Conservation (phyloP, 2,329 filamentous ascomycete genomes). For the Botrytis byssoidea region DNA sequence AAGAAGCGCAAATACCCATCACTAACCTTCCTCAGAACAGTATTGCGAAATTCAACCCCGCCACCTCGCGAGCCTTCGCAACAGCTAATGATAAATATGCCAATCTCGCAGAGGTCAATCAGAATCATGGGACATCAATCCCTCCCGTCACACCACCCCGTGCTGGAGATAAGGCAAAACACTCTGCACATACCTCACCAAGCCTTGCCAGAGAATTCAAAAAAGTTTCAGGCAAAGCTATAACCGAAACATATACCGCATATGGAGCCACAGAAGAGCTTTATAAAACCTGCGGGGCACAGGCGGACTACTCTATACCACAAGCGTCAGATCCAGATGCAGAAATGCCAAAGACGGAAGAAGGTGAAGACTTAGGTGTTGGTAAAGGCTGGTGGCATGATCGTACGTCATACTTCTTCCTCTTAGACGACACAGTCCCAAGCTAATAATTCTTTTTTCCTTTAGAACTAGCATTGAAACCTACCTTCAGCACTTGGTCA, state of each 20-base stretch:
- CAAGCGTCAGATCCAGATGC: constrained; percentile 49
- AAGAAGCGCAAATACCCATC: neutral
- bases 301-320: constrained; percentile 35
- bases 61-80: constrained; percentile 29
- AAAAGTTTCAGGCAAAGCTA: constrained; percentile 30
- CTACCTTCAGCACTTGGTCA: constrained; percentile 94
- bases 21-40: constrained; percentile 22
- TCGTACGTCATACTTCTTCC: constrained; percentile 51
- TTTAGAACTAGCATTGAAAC: constrained; percentile 71
- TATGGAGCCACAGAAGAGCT: constrained; percentile 76
- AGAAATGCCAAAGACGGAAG: constrained; percentile 66
- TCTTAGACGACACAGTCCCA: neutral
- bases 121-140: constrained; percentile 27
- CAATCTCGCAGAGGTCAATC: constrained; percentile 27
- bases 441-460: constrained; percentile 15
- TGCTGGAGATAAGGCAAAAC: constrained; percentile 22
- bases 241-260: constrained; percentile 69
- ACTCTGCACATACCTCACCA: constrained; percentile 2
- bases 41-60: constrained; percentile 1
- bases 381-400: constrained; percentile 79
- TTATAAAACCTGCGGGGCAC: constrained; percentile 38
- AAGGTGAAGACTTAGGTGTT: constrained; percentile 79
- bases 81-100: constrained; percentile 33
- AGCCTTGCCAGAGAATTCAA: constrained; percentile 22
- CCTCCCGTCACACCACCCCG: constrained; percentile 25